Conservation (phyloP, 257 asterid species). For the Craterostigma plantagineum region DNA sequence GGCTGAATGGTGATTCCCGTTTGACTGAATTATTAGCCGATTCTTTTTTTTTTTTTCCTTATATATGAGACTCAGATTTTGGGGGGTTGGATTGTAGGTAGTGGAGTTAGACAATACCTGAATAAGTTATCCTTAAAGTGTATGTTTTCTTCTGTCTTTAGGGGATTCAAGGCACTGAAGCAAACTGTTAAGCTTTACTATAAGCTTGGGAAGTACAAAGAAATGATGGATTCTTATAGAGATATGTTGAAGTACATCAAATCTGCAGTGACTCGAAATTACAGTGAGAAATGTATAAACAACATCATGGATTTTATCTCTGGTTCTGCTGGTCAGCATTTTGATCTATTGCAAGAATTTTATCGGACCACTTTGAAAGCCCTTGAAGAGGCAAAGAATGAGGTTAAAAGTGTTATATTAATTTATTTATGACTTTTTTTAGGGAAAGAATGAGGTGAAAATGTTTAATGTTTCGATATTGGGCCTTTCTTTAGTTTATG, state of each 20-base stretch:
- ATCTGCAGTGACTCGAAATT: conserved; percentile 93
- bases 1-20: conserved; percentile 62
- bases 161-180: conserved; percentile 97
- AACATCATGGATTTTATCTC: conserved; percentile 96
- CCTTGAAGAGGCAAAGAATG: conserved; percentile 97
- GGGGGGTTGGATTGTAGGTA: too few species aligned
- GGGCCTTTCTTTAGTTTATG: conserved; percentile 3
- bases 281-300: conserved; percentile 93
- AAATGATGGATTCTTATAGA: conserved; percentile 93
- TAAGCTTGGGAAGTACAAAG: conserved; percentile 76
- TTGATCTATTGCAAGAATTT: conserved; percentile 72
- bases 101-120: too few species aligned
- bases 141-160: conserved; percentile 14
- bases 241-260: conserved; percentile 85
- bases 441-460: too few species aligned
- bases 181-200: conserved; percentile 93
- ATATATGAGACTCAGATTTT: too few species aligned
- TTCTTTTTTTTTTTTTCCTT: too few species aligned
- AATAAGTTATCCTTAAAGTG: too few species aligned
- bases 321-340: conserved; percentile 91
- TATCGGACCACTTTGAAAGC: conserved; percentile 87
- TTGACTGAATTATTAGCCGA: background rate
- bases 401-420: conserved; percentile 25
- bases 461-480: background rate
- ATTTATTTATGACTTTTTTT: background rate